Conservation (phyloP, 1,284 basidiomycete genomes). For the Clitocybe nebularis region DNA sequence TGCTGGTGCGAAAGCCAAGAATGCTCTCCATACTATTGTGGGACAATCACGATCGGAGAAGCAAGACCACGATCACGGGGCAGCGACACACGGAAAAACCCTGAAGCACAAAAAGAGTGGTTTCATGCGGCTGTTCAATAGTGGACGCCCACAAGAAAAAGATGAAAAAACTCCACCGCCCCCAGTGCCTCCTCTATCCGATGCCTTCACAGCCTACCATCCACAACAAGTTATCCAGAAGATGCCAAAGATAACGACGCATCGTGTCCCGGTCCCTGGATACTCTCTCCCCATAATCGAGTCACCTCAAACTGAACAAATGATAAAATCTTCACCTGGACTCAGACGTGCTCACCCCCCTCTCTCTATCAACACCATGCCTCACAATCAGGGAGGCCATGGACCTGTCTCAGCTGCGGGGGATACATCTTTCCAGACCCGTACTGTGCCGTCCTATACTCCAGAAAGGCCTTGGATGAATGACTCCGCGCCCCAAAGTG, state of each 20-base stretch:
- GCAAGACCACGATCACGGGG: slow-evolving; percentile 34
- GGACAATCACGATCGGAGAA: slow-evolving; percentile 33
- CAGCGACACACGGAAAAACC: slow-evolving; percentile 34
- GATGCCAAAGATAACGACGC: slow-evolving; percentile 25
- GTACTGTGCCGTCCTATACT: slow-evolving; percentile 16
- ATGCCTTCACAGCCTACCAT: slow-evolving; percentile 31
- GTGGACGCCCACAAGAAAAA: slow-evolving; percentile 42
- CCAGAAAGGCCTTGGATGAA: slow-evolving; percentile 24
- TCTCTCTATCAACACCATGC: slow-evolving; percentile 41
- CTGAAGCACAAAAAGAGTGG: slow-evolving; percentile 76
- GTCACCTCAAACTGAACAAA: slow-evolving; percentile 2
- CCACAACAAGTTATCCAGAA: slow-evolving; percentile 23
- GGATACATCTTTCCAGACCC: slow-evolving; percentile 18
- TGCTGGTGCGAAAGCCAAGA: slow-evolving; percentile 50
- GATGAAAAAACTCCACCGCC: slow-evolving; percentile 44
- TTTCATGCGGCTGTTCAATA: slow-evolving; percentile 74
- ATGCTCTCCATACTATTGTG: slow-evolving; percentile 38
- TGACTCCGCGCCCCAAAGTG: slow-evolving; percentile 45
- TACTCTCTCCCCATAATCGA: slow-evolving; percentile 24
- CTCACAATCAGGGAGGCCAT: slow-evolving; percentile 15
- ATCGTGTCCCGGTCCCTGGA: slow-evolving; percentile 44
- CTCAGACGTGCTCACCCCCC: slow-evolving; percentile 38
- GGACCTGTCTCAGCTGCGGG: slow-evolving; percentile 17
- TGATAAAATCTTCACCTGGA: slow-evolving; percentile 16
- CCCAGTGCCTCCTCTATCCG: slow-evolving; percentile 49